A percentile compares a stretch with the other conserved stretches of the same genome.
phyloP scores from a whole-genome alignment of 129 eudicot genomes.

The Mikania micrantha region DNA sequence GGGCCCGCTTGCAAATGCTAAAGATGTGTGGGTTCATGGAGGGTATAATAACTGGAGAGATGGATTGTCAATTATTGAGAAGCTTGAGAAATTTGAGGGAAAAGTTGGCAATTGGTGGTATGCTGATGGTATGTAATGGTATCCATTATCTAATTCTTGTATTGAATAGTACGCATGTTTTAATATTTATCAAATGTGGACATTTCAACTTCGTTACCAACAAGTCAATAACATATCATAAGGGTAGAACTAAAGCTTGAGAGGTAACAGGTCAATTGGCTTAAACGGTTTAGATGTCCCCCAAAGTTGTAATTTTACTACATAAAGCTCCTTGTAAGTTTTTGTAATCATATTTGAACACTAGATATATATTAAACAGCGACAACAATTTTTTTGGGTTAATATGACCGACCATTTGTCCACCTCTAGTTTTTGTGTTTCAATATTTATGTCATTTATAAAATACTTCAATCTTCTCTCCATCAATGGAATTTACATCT shows the following conservation, averaged over 20 bases:
- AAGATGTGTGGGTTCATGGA: slow-evolving; percentile 84
- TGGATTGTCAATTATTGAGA: slow-evolving; percentile 75
- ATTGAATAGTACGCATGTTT: neutral
- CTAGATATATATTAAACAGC: neutral
- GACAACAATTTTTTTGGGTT: neutral
- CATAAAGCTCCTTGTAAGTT: neutral
- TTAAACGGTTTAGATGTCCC: neutral
- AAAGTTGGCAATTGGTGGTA: slow-evolving; percentile 88
- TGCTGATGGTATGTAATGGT: slow-evolving; percentile 57
- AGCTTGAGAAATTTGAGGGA: slow-evolving; percentile 48
- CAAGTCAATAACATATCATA: neutral
- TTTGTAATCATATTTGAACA: neutral
- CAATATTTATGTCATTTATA: neutral
- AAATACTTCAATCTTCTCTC: neutral
- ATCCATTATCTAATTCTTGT: slow-evolving; percentile 10
- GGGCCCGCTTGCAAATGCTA: slow-evolving; percentile 71
- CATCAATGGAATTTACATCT: neutral
- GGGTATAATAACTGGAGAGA: slow-evolving; percentile 80
- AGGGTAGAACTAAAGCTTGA: neutral
- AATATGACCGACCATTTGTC: neutral
- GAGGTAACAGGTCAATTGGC: neutral
- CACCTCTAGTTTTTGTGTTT: neutral
- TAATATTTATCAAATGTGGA: neutral
- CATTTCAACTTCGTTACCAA: neutral
- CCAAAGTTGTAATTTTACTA: neutral